phyloP scores from a whole-genome alignment of 306 rosid genomes.

The Lathyrus tuberosus region DNA sequence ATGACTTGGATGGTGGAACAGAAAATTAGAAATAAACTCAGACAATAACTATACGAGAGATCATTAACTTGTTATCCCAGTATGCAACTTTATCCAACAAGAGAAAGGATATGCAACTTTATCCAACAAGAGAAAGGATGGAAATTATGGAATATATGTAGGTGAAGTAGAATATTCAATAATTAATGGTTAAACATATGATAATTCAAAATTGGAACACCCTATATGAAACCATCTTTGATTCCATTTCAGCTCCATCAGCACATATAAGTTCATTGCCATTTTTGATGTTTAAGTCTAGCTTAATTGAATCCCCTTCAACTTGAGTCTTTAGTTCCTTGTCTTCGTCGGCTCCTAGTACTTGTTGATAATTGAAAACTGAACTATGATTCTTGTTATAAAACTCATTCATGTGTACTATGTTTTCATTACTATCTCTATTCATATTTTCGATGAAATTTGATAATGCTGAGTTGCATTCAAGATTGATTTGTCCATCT shows the following conservation, averaged over 20 bases:
- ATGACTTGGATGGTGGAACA: no score
- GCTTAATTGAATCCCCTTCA: conserved; percentile 53
- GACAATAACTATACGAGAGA: not conserved
- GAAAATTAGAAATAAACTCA: not conserved
- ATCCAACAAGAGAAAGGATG: not conserved
- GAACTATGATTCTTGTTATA: conserved; percentile 44
- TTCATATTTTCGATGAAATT: conserved; percentile 70
- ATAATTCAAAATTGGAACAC: conserved; percentile 39
- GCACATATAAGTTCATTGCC: conserved; percentile 61
- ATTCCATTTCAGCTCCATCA: conserved; percentile 59
- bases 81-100: conserved; percentile 24
- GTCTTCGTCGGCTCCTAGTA: conserved; percentile 42
- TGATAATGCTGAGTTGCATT: conserved; percentile 69
- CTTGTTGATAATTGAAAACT: conserved; percentile 41
- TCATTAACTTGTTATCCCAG: not conserved
- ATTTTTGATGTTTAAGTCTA: conserved; percentile 78
- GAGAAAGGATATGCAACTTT: conserved; percentile 24
- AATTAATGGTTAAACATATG: conserved; percentile 13
- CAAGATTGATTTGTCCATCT: conserved; percentile 52
- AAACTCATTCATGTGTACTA: conserved; percentile 41
- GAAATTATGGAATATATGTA: conserved; percentile 32
- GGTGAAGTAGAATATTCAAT: conserved; percentile 28
- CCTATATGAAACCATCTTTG: conserved; percentile 57
- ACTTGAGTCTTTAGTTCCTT: conserved; percentile 55
- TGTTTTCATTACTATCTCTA: conserved; percentile 57